Evolutionary conservation across 2,329 filamentous ascomycete species (phyloP).

Genomic region (Epichloe festucae): DNA sequence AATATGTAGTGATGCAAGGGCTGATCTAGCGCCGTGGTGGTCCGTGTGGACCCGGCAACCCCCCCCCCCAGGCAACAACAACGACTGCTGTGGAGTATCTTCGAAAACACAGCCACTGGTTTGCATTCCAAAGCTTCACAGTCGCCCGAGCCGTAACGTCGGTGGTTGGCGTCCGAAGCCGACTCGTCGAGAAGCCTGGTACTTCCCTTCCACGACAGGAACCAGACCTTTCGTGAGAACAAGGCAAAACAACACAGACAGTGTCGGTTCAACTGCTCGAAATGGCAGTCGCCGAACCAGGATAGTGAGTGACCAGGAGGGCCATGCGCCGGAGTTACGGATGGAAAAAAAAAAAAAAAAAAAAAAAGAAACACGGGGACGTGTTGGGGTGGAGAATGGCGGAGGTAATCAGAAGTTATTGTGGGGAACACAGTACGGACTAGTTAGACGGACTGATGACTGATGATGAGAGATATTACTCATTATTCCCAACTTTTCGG

Average conservation of each 20-base stretch:
- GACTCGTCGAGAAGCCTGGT: no score
- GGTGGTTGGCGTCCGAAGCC: not conserved
- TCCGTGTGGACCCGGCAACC: not conserved
- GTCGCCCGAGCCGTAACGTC: not conserved
- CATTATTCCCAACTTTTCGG: no score
- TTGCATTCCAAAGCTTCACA: not conserved
- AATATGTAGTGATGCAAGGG: not conserved
- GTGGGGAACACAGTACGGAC: no score
- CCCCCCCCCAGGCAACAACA: no score
- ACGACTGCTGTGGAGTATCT: not conserved
- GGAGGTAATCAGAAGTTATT: no score
- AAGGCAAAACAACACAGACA: not conserved
- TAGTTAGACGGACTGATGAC: no score
- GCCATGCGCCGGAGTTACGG: not conserved
- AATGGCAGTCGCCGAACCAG: not conserved
- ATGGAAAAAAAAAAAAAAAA: no score
- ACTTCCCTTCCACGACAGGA: not conserved
- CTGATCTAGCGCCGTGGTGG: not conserved
- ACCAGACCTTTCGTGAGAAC: not conserved
- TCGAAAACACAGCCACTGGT: not conserved
- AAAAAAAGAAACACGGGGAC: no score
- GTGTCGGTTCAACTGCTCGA: not conserved
- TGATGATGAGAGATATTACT: no score
- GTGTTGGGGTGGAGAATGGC: no score
- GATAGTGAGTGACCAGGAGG: not conserved